phyloP scores from a whole-genome alignment of 2,329 filamentous ascomycete genomes.

The Davidsoniella eucalypti region DNA sequence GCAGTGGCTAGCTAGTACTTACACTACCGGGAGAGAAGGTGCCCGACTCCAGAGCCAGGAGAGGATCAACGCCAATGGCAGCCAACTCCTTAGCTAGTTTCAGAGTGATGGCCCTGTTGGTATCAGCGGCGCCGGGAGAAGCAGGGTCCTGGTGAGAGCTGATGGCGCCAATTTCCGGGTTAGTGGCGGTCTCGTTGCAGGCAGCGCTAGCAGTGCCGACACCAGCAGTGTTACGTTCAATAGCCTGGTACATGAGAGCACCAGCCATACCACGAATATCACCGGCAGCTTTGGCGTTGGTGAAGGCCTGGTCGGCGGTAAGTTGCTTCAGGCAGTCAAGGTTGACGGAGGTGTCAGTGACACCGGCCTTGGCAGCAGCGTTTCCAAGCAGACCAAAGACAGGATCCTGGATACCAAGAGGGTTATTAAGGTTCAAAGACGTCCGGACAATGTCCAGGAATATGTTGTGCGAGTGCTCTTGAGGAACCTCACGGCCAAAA shows the following conservation, averaged over 20 bases:
- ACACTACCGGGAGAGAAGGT: slow-evolving; percentile 47
- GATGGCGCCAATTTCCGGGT: slow-evolving; percentile 48
- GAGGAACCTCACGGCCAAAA: slow-evolving; percentile 30
- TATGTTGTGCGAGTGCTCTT: slow-evolving; percentile 38
- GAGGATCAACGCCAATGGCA: slow-evolving; percentile 44
- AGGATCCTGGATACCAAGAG: slow-evolving; percentile 32
- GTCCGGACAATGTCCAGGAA: slow-evolving; percentile 29
- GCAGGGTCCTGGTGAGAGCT: slow-evolving; percentile 53
- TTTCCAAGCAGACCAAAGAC: slow-evolving; percentile 33
- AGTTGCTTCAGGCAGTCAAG: slow-evolving; percentile 30
- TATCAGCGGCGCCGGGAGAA: slow-evolving; percentile 33
- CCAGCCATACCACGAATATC: slow-evolving; percentile 37
- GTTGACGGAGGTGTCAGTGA: slow-evolving; percentile 25
- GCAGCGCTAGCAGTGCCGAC: slow-evolving; percentile 31
- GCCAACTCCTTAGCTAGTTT: slow-evolving; percentile 43
- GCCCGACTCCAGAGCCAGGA: slow-evolving; percentile 41
- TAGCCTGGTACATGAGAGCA: slow-evolving; percentile 36
- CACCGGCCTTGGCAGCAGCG: slow-evolving; percentile 30
- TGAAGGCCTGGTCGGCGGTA: slow-evolving; percentile 42
- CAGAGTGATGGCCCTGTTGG: slow-evolving; percentile 45
- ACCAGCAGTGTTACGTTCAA: slow-evolving; percentile 33
- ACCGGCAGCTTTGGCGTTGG: slow-evolving; percentile 36
- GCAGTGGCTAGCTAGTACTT: slow-evolving; percentile 15
- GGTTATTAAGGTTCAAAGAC: slow-evolving; percentile 31
- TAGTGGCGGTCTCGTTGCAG: slow-evolving; percentile 40